A percentile compares a stretch with the other conserved stretches of the same genome.
These are phyloP conservation scores for Thamnidium elegans DNA, from an alignment of 192 early-diverging fungal species.

Conservation along the genomic window DNA sequence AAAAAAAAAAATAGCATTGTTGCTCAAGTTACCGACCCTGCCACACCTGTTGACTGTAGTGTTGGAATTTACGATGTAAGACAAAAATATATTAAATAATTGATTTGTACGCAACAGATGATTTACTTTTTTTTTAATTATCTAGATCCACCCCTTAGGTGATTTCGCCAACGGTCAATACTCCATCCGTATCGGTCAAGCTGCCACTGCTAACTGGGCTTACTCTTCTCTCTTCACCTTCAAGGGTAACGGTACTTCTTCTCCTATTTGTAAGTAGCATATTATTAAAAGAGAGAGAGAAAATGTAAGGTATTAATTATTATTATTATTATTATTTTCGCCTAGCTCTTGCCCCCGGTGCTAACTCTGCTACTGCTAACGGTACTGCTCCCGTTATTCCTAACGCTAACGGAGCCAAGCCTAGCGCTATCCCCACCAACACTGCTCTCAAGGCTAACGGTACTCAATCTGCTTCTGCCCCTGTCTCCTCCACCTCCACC, in stretches of 20 bases:
- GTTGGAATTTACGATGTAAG: constrained; percentile 25
- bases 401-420: background rate
- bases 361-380: constrained; percentile 6
- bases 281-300: too few relatives aligned
- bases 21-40: constrained; percentile 25
- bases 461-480: background rate
- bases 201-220: constrained; percentile 17
- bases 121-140: background rate
- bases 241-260: constrained; percentile 24
- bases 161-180: constrained; percentile 30
- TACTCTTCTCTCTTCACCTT: constrained; percentile 37
- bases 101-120: too few relatives aligned
- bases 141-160: constrained; percentile 23
- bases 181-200: constrained; percentile 36
- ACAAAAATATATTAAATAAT: background rate
- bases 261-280: constrained; percentile 22
- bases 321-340: background rate
- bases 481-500: constrained; percentile 3
- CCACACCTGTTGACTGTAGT: constrained; percentile 19
- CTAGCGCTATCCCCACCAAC: constrained; percentile 1
- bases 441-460: background rate
- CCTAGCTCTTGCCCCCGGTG: background rate
- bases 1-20: constrained; percentile 20
- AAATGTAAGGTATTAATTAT: background rate
- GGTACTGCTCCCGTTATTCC: constrained; percentile 5